Base-by-base conservation (phyloP, 768 basidiomycete species). In the Aureoboletus auriporus region DNA sequence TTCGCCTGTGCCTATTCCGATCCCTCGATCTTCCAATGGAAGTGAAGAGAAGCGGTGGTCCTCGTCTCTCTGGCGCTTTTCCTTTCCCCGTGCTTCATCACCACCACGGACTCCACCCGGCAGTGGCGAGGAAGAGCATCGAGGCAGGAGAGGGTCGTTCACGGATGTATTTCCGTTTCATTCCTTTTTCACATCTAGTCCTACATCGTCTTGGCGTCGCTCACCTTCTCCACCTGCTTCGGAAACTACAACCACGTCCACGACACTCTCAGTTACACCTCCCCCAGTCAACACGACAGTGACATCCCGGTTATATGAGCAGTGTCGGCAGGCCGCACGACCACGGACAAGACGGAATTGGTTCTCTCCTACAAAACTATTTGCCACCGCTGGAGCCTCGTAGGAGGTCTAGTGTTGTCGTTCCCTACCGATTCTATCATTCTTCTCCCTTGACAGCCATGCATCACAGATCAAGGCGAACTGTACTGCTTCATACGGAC, bases 301-400 rank as follows among this genome's bases (percentile, higher is more conserved):
- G 47, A 61, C 57, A 48, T 40, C 52, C 55, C 62, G 56, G 55
- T 62, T 65, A 55, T 61, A 59, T 39, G 63, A 63, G 42, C 60
- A 61, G 34, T 69, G 66, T 58, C 67, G 68, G 34, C 61, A 66
- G 44, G 66, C 55, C 17, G 58, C 62, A 31, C 62, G 66, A 29
- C 65, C 65, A 54, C 69, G 75, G 49, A 64, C 75, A 49, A 69
- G 72, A 57, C 72, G 75, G 33, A 68, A 72, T 54, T 82, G 80
- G 80, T 80, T 80, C 61, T 74, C 74, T 46, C 71, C 77, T 27
- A 74, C 74, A 62, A 74, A 75, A 64, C 59, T 80, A 53, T 77
- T 79, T 55, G 60, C 72, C 53, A 69, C 74, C 41, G 59, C 72
- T 46, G 71, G 71, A 46, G 70, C 66, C 39, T 61, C 66, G 48